Base-by-base conservation (phyloP, 2,329 filamentous ascomycete species). In the Rugonectria rugulosa region DNA sequence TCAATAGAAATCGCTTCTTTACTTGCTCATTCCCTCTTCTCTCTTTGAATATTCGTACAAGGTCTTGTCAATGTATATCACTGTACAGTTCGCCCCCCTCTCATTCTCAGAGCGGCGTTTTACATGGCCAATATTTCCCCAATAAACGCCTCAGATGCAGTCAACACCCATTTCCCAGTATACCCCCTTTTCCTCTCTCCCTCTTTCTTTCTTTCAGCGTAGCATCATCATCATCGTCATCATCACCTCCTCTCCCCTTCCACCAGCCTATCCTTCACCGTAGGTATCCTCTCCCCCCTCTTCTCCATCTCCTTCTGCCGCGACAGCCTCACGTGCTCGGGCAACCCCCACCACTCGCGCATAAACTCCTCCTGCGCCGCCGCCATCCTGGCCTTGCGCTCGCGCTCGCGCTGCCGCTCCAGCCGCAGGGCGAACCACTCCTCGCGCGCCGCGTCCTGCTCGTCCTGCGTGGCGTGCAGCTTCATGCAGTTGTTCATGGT, bases 401-500 rank as follows among this genome's bases (percentile, higher is more conserved):
- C 88, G 31, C 87, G 78, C 73, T 89, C 86, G 53, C 78, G 78
- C 66, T 87, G 83, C 52, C 93, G 82, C 76, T 92, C 85, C 65
- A 91, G 80, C 46, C 91, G 83, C 61, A 85, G 82, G 46, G 87
- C 85, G 73, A 98, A 98, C 95, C 95, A 99, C 72, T 98, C 92
- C 74, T 92, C 90, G 47, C 95, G 82, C 61, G 95, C 95, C 20
- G 86, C 87, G 77, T 99, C 95, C 74, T 96, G 85, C 72, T 96
- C 91, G 50, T 84, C 86, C 61, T 88, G 90, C 61, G 91, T 96
- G 51, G 94, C 93, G 77, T 96, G 89, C 52, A 82, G 75, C 65
- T 93, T 82, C 92, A 99, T 97, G 79, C 95, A 99, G 59, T 80
- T 82, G 77, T 99, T 99, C 95, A 99, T 99, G 29, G 83, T 81